These are phyloP conservation scores for Malus sylvestris DNA, from an alignment of 306 rosid species.

Conservation along the genomic window DNA sequence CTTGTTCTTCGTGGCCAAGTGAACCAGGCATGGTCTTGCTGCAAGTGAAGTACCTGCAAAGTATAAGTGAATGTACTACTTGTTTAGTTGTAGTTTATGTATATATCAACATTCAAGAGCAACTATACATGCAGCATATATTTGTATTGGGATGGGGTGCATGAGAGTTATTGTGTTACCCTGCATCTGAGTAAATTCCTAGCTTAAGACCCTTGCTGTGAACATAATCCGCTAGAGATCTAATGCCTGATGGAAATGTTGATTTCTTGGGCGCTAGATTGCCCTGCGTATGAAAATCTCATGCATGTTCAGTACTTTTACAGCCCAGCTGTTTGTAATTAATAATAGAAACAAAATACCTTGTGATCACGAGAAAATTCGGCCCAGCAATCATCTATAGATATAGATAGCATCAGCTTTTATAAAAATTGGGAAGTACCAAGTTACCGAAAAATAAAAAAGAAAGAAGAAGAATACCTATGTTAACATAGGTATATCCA, in stretches of 20 bases:
- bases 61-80: not conserved
- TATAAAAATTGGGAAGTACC: not conserved
- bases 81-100: too few species aligned
- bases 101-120: not conserved
- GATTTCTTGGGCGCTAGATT: conserved; percentile 66
- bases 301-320: not conserved
- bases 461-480: conserved; percentile 38
- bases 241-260: conserved; percentile 86
- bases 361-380: conserved; percentile 60
- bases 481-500: conserved; percentile 79
- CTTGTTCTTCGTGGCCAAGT: conserved; percentile 80
- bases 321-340: not conserved
- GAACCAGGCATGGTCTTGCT: conserved; percentile 95
- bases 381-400: conserved; percentile 96
- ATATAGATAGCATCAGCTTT: not conserved
- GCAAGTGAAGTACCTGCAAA: conserved; percentile 73
- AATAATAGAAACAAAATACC: conserved; percentile 27
- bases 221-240: conserved; percentile 84
- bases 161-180: conserved; percentile 34
- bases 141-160: not conserved
- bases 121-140: not conserved
- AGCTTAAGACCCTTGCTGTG: conserved; percentile 90
- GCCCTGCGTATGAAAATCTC: conserved; percentile 37
- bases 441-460: not conserved
- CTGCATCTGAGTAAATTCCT: conserved; percentile 96